phyloP scores from a whole-genome alignment of 1,284 basidiomycete genomes.

The Leccinum pallidistipes region DNA sequence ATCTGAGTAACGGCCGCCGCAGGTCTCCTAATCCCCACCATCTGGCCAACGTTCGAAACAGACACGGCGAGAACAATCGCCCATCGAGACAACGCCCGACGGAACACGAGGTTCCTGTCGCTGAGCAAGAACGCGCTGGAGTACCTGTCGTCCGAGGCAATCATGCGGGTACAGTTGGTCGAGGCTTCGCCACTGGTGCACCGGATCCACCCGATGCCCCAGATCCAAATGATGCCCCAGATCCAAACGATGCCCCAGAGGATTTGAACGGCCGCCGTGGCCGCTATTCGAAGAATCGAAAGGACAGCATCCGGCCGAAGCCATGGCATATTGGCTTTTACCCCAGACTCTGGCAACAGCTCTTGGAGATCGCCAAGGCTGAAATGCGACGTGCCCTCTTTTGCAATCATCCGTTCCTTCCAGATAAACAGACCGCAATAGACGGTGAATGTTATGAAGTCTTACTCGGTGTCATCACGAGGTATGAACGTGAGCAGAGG shows the following conservation, averaged over 20 bases:
- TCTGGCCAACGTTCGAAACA: too few species aligned
- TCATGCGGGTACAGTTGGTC: not conserved
- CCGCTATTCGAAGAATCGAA: not conserved
- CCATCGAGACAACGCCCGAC: not conserved
- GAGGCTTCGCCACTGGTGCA: not conserved
- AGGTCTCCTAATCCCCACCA: too few species aligned
- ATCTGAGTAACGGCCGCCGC: too few species aligned
- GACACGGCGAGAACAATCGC: too few species aligned
- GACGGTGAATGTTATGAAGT: conserved; percentile 2
- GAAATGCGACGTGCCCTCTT: not conserved
- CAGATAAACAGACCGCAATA: not conserved
- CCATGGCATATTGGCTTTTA: conserved; percentile 1
- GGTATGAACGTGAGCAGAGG: not conserved
- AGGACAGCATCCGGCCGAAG: not conserved
- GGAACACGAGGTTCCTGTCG: not conserved
- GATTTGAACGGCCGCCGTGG: not conserved
- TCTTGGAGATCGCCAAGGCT: not conserved
- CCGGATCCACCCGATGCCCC: not conserved
- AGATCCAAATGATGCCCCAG: not conserved
- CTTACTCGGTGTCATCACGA: not conserved
- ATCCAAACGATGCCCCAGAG: not conserved
- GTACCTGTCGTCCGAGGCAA: not conserved
- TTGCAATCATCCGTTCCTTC: not conserved
- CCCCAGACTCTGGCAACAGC: not conserved
- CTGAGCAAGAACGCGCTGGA: not conserved